Percentiles rank a stretch among this genome's conserved stretches.
phyloP scores from a whole-genome alignment of 108 stramenopile genomes.

The Stephanodiscus triporus region DNA sequence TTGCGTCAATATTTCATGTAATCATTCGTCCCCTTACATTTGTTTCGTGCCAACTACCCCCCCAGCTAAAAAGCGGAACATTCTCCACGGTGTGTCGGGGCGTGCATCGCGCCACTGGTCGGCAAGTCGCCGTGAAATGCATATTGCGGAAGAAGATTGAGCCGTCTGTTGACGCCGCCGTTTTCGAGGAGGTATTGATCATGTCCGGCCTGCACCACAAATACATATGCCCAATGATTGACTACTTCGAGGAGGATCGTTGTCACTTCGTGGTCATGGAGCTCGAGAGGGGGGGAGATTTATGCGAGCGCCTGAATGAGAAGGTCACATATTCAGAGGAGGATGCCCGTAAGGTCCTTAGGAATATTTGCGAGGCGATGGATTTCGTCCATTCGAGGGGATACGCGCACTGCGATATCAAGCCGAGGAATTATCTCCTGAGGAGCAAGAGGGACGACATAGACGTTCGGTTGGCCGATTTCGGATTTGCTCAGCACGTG shows the following conservation, averaged over 20 bases:
- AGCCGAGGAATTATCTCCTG: slow-evolving; percentile 92
- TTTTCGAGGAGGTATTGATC: slow-evolving; percentile 93
- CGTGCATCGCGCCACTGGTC: slow-evolving; percentile 84
- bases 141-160: slow-evolving; percentile 86
- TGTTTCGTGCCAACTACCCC: neutral
- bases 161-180: slow-evolving; percentile 86
- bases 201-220: slow-evolving; percentile 88
- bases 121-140: slow-evolving; percentile 89
- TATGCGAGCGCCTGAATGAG: slow-evolving; percentile 90
- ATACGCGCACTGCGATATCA: slow-evolving; percentile 92
- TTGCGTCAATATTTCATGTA: neutral
- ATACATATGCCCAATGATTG: slow-evolving; percentile 92
- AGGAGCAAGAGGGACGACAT: slow-evolving; percentile 80
- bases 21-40: neutral
- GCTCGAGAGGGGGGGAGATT: slow-evolving; percentile 91
- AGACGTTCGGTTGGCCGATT: slow-evolving; percentile 92
- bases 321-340: slow-evolving; percentile 87
- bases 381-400: slow-evolving; percentile 78
- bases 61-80: slow-evolving; percentile 86
- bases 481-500: slow-evolving; percentile 92
- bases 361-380: slow-evolving; percentile 85
- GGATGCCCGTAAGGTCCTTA: slow-evolving; percentile 82
- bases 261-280: slow-evolving; percentile 93
- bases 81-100: slow-evolving; percentile 89
- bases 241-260: slow-evolving; percentile 92